Evolutionary conservation across 73 alveolate species (phyloP).

Genomic region (Tetrahymena thermophila): DNA sequence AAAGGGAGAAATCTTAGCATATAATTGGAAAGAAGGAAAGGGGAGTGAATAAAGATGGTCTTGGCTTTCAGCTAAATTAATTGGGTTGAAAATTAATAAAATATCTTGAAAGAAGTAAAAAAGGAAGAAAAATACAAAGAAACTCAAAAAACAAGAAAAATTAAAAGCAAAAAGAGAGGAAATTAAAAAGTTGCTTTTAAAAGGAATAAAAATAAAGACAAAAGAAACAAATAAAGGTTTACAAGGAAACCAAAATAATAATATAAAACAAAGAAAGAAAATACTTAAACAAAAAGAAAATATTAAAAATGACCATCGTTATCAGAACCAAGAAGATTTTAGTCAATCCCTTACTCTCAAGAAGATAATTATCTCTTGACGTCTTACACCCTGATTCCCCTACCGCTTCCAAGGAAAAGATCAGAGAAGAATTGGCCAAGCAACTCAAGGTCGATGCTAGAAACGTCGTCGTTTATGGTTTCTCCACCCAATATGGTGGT

Average conservation of each 20-base stretch:
- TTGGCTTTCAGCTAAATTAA: neutral
- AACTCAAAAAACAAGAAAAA: neutral
- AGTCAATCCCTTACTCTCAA: constrained; percentile 61
- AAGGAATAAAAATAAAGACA: neutral
- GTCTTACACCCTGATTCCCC: constrained; percentile 75
- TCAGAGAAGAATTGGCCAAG: constrained; percentile 72
- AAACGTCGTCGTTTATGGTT: constrained; percentile 70
- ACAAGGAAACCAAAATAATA: neutral
- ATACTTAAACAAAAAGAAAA: neutral
- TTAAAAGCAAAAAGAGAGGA: neutral
- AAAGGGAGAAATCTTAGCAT: neutral
- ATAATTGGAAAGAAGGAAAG: neutral
- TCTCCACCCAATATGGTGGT: constrained; percentile 87
- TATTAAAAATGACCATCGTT: constrained; percentile 28
- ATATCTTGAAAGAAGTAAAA: neutral
- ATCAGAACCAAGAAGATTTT: constrained; percentile 61
- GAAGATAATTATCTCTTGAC: constrained; percentile 73
- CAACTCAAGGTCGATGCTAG: constrained; percentile 64
- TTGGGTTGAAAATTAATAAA: neutral
- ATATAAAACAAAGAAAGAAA: neutral
- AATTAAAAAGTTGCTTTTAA: neutral
- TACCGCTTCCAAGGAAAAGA: constrained; percentile 73
- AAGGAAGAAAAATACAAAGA: neutral
- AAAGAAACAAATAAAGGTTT: neutral
- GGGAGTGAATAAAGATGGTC: neutral